A percentile compares a stretch with the other conserved stretches of the same genome.
Evolutionary conservation across 129 eudicot genomes (phyloP).

Genomic region (Artemisia tridentata): DNA sequence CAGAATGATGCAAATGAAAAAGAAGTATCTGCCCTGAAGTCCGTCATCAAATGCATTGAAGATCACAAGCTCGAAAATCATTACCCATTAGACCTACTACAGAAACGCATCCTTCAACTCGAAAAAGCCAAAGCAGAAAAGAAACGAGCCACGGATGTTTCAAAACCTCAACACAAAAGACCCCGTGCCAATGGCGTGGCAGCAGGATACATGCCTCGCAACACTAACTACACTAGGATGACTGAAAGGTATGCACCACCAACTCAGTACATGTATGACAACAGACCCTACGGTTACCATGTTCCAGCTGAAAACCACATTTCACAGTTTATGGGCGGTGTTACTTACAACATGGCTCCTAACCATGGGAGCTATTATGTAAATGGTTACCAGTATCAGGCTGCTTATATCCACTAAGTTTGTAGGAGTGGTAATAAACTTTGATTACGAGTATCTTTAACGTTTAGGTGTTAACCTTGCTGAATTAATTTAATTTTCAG

Average conservation of each 20-base stretch:
- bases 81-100: constrained; percentile 65
- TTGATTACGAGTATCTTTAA: constrained; percentile 43
- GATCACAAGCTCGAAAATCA: constrained; percentile 75
- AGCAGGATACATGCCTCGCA: constrained; percentile 43
- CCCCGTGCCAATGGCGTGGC: constrained; percentile 65
- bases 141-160: constrained; percentile 66
- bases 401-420: constrained; percentile 68
- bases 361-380: constrained; percentile 59
- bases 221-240: constrained; percentile 42
- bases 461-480: constrained; percentile 51
- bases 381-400: constrained; percentile 71
- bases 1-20: constrained; percentile 68
- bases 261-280: constrained; percentile 54
- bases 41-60: constrained; percentile 76
- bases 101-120: constrained; percentile 51
- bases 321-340: constrained; percentile 38
- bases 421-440: constrained; percentile 34
- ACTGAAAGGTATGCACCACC: constrained; percentile 55
- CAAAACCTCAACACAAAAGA: constrained; percentile 73
- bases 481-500: not conserved
- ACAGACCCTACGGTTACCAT: constrained; percentile 57
- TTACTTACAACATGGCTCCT: constrained; percentile 30
- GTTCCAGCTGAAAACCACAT: constrained; percentile 49
- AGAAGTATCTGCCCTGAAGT: constrained; percentile 70
- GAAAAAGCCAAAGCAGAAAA: constrained; percentile 83